phyloP scores from a whole-genome alignment of 495 filamentous ascomycete genomes.

The Penicillium simplicissimum region DNA sequence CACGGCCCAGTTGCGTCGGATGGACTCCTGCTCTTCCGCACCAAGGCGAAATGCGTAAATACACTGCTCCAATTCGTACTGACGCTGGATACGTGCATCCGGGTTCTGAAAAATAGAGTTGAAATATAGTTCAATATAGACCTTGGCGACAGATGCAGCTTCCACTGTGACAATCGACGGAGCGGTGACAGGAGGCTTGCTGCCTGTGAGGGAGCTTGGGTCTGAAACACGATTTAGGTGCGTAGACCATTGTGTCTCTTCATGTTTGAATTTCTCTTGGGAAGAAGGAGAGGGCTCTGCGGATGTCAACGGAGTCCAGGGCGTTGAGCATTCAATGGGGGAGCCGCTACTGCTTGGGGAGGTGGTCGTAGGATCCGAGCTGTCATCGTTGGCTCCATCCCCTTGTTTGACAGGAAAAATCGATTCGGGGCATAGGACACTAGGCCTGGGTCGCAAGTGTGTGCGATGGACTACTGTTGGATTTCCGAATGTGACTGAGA shows the following conservation, averaged over 20 bases:
- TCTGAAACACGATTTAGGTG: conserved; percentile 12
- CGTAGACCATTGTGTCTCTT: conserved; percentile 8
- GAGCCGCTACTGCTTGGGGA: conserved; percentile 37
- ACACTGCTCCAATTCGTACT: conserved; percentile 63
- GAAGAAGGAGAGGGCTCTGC: conserved; percentile 27
- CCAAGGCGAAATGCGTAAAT: conserved; percentile 54
- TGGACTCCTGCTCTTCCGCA: conserved; percentile 54
- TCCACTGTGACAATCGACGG: conserved; percentile 79
- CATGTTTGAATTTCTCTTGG: conserved; percentile 17
- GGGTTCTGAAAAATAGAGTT: conserved; percentile 57
- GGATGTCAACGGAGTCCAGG: conserved; percentile 39
- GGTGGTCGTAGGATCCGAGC: conserved; percentile 41
- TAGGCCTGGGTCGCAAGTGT: conserved; percentile 45
- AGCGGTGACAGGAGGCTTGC: conserved; percentile 18
- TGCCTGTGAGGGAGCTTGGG: conserved; percentile 15
- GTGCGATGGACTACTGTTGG: conserved; percentile 57
- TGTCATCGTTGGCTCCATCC: conserved; percentile 38
- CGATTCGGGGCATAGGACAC: conserved; percentile 32
- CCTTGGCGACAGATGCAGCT: conserved; percentile 73
- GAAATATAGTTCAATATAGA: conserved; percentile 85
- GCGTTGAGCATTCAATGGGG: conserved; percentile 38
- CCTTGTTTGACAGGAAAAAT: conserved; percentile 22
- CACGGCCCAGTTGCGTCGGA: conserved; percentile 57
- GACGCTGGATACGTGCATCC: conserved; percentile 65
- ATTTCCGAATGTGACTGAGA: conserved; percentile 52